A percentile compares a stretch with the other conserved stretches of the same genome.
These are phyloP conservation scores for Coleophoma cylindrospora DNA, from an alignment of 2,329 filamentous ascomycete species.

Conservation along the genomic window DNA sequence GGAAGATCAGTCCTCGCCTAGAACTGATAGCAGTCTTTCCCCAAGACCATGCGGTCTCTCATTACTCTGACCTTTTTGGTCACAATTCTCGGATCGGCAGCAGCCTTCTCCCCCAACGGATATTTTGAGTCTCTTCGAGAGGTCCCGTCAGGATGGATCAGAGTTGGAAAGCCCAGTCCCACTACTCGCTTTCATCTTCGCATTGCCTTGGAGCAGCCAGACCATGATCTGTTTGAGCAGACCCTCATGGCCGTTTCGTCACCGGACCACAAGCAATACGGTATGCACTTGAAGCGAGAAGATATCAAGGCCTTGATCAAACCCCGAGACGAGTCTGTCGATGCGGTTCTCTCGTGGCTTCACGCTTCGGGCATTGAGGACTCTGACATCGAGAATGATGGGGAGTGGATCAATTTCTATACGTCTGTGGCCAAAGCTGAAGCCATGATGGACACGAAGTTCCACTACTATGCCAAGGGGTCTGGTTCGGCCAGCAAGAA, in stretches of 20 bases:
- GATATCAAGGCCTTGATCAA: constrained; percentile 47
- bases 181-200: constrained; percentile 12
- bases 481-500: constrained; percentile 37
- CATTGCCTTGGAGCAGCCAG: constrained; percentile 32
- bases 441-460: constrained; percentile 26
- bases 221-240: constrained; percentile 37
- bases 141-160: constrained; percentile 16
- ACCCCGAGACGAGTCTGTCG: constrained; percentile 43
- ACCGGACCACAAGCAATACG: constrained; percentile 45
- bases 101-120: constrained; percentile 3
- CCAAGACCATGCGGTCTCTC: neutral
- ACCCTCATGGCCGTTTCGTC: constrained; percentile 36
- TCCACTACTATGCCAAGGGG: constrained; percentile 25
- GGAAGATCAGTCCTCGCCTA: neutral
- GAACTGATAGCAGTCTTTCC: neutral
- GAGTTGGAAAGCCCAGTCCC: constrained; percentile 12
- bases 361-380: constrained; percentile 41
- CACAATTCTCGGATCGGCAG: constrained; percentile 2
- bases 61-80: neutral
- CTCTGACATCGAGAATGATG: constrained; percentile 42
- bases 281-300: constrained; percentile 43
- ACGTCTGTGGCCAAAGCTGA: constrained; percentile 22
- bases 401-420: constrained; percentile 42
- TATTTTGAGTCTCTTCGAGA: constrained; percentile 16
- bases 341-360: constrained; percentile 50